A percentile compares a stretch with the other conserved stretches of the same genome.
Conservation (phyloP, 129 eudicot genomes). For the Silybum marianum region DNA sequence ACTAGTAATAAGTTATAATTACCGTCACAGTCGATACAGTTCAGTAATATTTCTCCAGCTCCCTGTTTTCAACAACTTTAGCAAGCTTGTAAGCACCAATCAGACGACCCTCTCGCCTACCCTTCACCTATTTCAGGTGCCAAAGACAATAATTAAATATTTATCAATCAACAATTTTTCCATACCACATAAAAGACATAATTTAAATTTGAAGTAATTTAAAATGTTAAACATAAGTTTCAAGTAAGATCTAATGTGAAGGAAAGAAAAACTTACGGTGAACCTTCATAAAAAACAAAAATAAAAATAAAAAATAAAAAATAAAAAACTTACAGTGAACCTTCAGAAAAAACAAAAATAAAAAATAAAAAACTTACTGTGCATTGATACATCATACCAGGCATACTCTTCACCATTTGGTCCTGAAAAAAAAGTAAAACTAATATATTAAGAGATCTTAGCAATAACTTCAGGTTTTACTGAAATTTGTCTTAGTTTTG, state of each 20-base stretch:
- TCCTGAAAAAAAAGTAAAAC: conserved; percentile 47
- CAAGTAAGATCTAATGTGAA: neutral
- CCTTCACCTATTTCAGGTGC: conserved; percentile 65
- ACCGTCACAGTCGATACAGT: conserved; percentile 99
- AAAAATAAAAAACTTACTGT: no score
- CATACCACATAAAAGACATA: neutral
- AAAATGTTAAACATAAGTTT: neutral
- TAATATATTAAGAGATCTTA: neutral
- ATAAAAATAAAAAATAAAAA: no score
- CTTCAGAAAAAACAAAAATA: neutral
- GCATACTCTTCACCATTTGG: conserved; percentile 95
- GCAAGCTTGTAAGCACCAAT: conserved; percentile 99
- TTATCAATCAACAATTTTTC: neutral
- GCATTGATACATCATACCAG: conserved; percentile 99
- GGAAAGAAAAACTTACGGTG: neutral
- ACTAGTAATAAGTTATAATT: conserved; percentile 6
- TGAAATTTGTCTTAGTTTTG: neutral
- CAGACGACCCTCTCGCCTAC: conserved; percentile 94
- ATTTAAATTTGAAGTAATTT: neutral
- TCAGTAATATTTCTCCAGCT: conserved; percentile 97
- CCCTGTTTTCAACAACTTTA: conserved; percentile 93
- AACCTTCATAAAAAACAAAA: neutral
- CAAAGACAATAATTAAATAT: neutral
- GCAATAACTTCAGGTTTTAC: neutral
- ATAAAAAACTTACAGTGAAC: neutral